Conservation (phyloP, 352 stramenopile species). For the Phytophthora boehmeriae region DNA sequence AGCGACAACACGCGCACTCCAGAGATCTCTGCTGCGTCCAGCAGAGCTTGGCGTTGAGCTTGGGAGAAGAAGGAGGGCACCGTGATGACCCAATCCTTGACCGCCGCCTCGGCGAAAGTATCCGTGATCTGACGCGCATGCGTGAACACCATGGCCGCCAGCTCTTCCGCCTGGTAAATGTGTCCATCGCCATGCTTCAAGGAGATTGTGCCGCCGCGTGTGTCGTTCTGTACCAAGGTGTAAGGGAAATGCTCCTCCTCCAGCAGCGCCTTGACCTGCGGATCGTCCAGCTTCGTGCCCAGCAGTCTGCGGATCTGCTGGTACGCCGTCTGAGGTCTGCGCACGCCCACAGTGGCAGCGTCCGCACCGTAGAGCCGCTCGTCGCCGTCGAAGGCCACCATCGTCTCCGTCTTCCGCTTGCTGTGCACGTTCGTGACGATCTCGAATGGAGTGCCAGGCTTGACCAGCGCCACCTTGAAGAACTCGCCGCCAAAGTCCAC, state of each 20-base stretch:
- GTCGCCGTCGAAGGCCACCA: constrained; percentile 91
- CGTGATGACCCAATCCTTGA: constrained; percentile 96
- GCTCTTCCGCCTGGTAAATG: constrained; percentile 93
- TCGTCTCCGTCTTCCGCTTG: constrained; percentile 98
- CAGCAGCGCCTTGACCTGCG: constrained; percentile 59
- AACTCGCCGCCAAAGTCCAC: constrained; percentile 97
- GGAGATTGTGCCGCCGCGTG: constrained; percentile 69
- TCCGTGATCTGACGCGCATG: constrained; percentile 89
- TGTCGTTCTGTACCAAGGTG: constrained; percentile 80
- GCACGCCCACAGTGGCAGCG: constrained; percentile 89
- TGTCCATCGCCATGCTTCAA: constrained; percentile 60
- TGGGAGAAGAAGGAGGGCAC: constrained; percentile 97
- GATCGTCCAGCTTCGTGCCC: constrained; percentile 84
- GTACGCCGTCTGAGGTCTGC: constrained; percentile 93
- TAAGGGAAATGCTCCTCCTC: constrained; percentile 83
- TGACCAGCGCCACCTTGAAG: constrained; percentile 86
- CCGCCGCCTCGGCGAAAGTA: constrained; percentile 62
- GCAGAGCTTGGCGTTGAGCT: constrained; percentile 92
- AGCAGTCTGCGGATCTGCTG: constrained; percentile 91
- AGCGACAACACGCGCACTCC: constrained; percentile 95
- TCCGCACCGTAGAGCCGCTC: constrained; percentile 96
- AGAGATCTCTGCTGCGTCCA: constrained; percentile 95
- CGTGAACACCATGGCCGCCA: constrained; percentile 96
- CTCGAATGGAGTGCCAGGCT: constrained; percentile 95
- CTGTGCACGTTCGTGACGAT: constrained; percentile 98